Conservation (phyloP, 2,329 filamentous ascomycete genomes). For the Pseudocercospora eumusae region DNA sequence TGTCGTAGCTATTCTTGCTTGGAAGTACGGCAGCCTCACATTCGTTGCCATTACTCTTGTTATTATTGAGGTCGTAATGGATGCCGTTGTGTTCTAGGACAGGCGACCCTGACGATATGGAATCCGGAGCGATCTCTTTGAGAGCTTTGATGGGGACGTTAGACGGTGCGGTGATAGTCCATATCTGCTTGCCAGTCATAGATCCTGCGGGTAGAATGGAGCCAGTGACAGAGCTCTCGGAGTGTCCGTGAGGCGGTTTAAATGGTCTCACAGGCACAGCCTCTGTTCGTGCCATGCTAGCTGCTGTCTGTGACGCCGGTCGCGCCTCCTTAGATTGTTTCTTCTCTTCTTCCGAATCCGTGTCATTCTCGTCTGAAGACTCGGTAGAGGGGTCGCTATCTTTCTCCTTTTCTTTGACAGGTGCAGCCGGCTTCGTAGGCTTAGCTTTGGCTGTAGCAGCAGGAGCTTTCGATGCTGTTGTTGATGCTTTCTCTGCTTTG, state of each 20-base stretch:
- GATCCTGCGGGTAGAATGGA: constrained; percentile 53
- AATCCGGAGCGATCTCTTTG: constrained; percentile 64
- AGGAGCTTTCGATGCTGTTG: background rate
- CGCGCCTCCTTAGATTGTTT: constrained; percentile 3
- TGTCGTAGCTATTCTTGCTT: constrained; percentile 34
- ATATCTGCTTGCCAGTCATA: constrained; percentile 70
- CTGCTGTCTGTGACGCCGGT: constrained; percentile 5
- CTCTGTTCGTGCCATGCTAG: background rate
- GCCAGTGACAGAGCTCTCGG: constrained; percentile 51
- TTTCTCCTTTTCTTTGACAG: background rate
- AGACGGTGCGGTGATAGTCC: constrained; percentile 76
- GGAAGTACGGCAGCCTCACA: constrained; percentile 32
- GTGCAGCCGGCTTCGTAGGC: background rate
- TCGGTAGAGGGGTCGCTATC: background rate
- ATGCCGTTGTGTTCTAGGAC: constrained; percentile 65
- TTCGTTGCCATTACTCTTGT: constrained; percentile 18
- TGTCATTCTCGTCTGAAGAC: constrained; percentile 19
- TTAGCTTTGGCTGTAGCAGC: background rate
- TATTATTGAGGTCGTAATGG: constrained; percentile 52
- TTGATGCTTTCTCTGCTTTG: background rate
- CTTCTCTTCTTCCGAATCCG: constrained; percentile 17
- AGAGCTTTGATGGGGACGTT: constrained; percentile 68
- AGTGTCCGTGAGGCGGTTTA: constrained; percentile 50
- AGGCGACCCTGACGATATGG: constrained; percentile 54
- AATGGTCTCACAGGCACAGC: constrained; percentile 30